Conservation (phyloP, 2,329 filamentous ascomycete genomes). For the Knoxdaviesia capensis region DNA sequence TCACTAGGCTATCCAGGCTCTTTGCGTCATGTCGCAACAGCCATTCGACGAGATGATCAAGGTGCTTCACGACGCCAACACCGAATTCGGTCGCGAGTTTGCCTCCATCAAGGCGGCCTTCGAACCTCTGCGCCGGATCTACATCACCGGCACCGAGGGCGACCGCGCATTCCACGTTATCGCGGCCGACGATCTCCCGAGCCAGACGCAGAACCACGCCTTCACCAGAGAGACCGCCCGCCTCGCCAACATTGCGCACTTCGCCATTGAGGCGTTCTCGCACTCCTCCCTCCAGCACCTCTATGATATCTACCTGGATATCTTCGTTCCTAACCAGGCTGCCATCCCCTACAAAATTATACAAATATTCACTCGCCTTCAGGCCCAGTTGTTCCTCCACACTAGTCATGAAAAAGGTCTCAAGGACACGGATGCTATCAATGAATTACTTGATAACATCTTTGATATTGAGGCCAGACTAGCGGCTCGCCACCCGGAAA, state of each 20-base stretch:
- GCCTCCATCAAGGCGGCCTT: conserved; percentile 13
- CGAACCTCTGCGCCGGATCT: conserved; percentile 14
- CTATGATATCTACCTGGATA: conserved; percentile 21
- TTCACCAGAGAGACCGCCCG: no score
- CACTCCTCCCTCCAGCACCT: conserved; percentile 22
- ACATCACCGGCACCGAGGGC: conserved; percentile 12
- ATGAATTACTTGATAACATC: conserved; percentile 2
- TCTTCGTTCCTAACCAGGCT: conserved; percentile 13
- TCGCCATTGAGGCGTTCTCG: conserved; percentile 18
- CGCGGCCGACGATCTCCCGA: conserved; percentile 19
- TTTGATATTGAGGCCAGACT: conserved; percentile 3
- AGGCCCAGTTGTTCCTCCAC: conserved; percentile 5
- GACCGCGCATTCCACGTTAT: conserved; percentile 15
- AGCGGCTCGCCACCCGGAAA: conserved; percentile 2
- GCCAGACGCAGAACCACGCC: conserved; percentile 6
- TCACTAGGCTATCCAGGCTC: conserved; percentile 16
- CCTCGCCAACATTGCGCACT: conserved; percentile 21
- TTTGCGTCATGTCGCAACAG: conserved; percentile 16
- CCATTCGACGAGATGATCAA: conserved; percentile 16
- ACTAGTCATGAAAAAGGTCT: conserved; percentile 1
- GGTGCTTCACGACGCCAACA: conserved; percentile 13
- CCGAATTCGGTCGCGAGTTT: conserved; percentile 14
- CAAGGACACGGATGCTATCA: not conserved
- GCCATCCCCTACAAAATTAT: conserved; percentile 4
- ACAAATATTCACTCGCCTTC: conserved; percentile 3